Evolutionary conservation across 306 rosid species (phyloP), one percentile per base, ranked within the genome.

Genomic region (Cucumis melo): DNA sequence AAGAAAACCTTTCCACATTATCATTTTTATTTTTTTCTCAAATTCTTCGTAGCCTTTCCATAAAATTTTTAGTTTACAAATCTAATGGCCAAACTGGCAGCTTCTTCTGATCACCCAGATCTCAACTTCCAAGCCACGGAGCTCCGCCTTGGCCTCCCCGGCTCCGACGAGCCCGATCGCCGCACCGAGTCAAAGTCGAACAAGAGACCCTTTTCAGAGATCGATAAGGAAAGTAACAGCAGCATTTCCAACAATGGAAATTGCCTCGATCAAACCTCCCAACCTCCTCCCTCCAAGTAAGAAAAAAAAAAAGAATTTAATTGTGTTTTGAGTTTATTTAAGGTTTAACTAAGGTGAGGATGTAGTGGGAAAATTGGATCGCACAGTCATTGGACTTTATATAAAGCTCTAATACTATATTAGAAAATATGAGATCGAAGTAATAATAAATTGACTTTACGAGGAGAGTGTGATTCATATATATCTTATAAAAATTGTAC

Each of bases 221-320:
- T 72, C 1, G 58, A 48, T 8, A 50, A 48, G 21, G 59, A 50
- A 72, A 48, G 2, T 15, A 5, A 42, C 39, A 50, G 76, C 44
- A 2, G 24, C 20, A 14, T 77, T 42, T 53, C 44, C 16, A 78
- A 58, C 36, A 82, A 78, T 16, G 78, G 77, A 7, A 85, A 38
- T 67, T 50, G 59, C 20, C 74, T 73, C 24, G 20, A 76, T 41
- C 66, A 12, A 20, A 56, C 54, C 73, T 64, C 59, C 21, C 54
- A 1, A 29, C 80, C 56, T 57, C 93, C 84, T 73, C 90, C 88
- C 20, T 57, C 87, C 73, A 87, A 91, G 97, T 90, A 87, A 85
- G 84, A 17, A 17, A 17, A 17, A 16, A 15, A 32, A 17, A 16
- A 15, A 32, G 5, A 62, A 27, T 10, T 55, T 1, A 13, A 48